Conservation (phyloP, 2,329 filamentous ascomycete genomes). For the Colletotrichum navitas region DNA sequence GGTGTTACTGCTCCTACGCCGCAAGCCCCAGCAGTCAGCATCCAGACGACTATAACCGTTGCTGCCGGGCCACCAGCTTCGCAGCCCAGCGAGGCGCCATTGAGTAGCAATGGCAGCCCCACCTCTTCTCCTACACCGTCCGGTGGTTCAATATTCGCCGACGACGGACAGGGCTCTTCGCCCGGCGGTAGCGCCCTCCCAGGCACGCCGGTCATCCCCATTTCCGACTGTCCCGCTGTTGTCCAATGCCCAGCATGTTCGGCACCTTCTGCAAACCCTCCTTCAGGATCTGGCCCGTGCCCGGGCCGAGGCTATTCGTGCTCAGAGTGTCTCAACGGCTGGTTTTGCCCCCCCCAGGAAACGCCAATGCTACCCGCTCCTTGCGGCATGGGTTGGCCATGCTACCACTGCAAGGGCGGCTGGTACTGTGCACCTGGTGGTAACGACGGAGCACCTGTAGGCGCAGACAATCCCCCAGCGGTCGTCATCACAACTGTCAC, state of each 20-base stretch:
- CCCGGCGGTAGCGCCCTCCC: not conserved
- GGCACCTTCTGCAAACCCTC: constrained; percentile 17
- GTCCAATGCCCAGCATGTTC: constrained; percentile 44
- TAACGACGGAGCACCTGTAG: constrained; percentile 7
- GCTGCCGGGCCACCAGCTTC: not conserved
- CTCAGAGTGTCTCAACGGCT: constrained; percentile 48
- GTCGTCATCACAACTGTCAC: constrained; percentile 30
- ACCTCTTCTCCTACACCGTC: constrained; percentile 3
- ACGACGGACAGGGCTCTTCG: not conserved
- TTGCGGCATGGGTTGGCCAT: constrained; percentile 51
- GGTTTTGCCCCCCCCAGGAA: constrained; percentile 51
- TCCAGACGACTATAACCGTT: not conserved
- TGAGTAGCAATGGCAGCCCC: not conserved
- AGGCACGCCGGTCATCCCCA: constrained; percentile 33
- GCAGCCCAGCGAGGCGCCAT: not conserved
- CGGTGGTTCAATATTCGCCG: constrained; percentile 16
- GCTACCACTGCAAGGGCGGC: constrained; percentile 49
- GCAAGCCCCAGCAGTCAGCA: not conserved
- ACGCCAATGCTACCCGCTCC: constrained; percentile 48
- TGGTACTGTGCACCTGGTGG: constrained; percentile 47
- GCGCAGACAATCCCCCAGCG: not conserved
- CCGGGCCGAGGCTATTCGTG: constrained; percentile 48
- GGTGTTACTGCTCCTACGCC: not conserved
- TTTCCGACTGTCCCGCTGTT: constrained; percentile 31
- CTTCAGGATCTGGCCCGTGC: constrained; percentile 41